phyloP scores from a whole-genome alignment of 1,284 basidiomycete genomes.

The Psilocybe mexicana region DNA sequence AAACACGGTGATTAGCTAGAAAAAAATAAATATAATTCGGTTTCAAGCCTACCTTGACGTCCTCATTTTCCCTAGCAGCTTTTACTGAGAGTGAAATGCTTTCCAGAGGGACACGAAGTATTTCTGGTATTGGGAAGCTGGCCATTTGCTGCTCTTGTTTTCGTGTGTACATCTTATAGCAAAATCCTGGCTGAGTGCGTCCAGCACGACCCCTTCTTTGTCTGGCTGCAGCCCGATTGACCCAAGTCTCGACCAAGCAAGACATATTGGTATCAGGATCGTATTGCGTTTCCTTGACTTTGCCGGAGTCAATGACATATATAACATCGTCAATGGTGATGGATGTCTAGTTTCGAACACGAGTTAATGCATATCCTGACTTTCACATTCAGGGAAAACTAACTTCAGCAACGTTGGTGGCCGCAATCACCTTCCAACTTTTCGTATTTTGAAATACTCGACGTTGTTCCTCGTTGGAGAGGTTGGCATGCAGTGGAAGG shows the following conservation, averaged over 20 bases:
- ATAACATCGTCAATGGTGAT: slow-evolving; percentile 93
- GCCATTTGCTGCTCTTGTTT: slow-evolving; percentile 74
- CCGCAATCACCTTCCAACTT: slow-evolving; percentile 84
- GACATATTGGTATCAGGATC: slow-evolving; percentile 80
- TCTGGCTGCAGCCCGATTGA: slow-evolving; percentile 78
- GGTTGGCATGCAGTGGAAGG: slow-evolving; percentile 88
- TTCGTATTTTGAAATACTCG: slow-evolving; percentile 69
- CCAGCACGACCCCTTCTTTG: slow-evolving; percentile 92
- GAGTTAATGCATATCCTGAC: neutral
- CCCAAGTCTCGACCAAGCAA: slow-evolving; percentile 76
- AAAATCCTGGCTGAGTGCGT: slow-evolving; percentile 79
- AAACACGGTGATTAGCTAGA: neutral
- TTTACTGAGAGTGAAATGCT: slow-evolving; percentile 84
- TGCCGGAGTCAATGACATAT: slow-evolving; percentile 85
- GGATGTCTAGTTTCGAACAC: slow-evolving; percentile 65
- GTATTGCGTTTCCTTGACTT: slow-evolving; percentile 88
- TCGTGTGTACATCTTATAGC: slow-evolving; percentile 85
- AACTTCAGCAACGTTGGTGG: slow-evolving; percentile 89
- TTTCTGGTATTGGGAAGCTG: slow-evolving; percentile 83
- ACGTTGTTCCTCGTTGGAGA: slow-evolving; percentile 84
- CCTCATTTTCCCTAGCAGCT: slow-evolving; percentile 75
- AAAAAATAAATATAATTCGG: neutral
- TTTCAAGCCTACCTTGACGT: slow-evolving; percentile 61
- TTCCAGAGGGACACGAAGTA: slow-evolving; percentile 87
- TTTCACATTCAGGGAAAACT: slow-evolving; percentile 13